phyloP scores from a whole-genome alignment of 1,284 basidiomycete genomes.

The Marasmius sp. region DNA sequence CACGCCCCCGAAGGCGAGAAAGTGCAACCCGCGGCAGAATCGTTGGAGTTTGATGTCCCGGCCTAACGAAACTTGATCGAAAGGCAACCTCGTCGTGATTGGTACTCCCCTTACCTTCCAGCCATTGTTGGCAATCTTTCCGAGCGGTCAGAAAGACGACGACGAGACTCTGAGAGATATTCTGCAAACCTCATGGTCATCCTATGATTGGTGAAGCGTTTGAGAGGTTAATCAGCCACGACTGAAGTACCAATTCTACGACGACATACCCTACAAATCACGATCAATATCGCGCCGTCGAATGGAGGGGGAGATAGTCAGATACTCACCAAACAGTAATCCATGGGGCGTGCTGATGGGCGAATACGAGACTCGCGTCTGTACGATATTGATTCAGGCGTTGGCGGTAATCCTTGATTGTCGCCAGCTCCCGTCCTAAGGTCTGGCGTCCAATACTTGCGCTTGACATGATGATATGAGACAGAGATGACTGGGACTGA shows the following conservation, averaged over 20 bases:
- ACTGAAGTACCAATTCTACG: background rate
- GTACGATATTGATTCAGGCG: conserved; percentile 60
- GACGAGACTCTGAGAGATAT: too few species aligned
- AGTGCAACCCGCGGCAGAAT: conserved; percentile 51
- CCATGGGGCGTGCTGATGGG: conserved; percentile 57
- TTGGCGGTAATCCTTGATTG: conserved; percentile 62
- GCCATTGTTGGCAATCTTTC: conserved; percentile 56
- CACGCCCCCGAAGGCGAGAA: conserved; percentile 57
- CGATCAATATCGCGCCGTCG: too few species aligned
- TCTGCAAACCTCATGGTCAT: conserved; percentile 52
- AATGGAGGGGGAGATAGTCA: too few species aligned
- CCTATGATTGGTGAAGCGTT: conserved; percentile 25
- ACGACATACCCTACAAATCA: background rate
- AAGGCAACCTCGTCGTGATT: too few species aligned
- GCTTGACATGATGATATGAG: conserved; percentile 22
- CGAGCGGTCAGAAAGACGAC: background rate
- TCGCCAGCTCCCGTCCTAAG: conserved; percentile 56
- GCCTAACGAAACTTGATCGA: conserved; percentile 15
- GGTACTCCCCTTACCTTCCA: conserved; percentile 44
- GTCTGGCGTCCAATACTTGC: conserved; percentile 46
- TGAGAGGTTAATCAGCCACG: background rate
- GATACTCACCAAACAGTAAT: conserved; percentile 53
- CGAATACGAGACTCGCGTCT: conserved; percentile 47
- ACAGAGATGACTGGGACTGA: background rate
- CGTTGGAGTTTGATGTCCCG: conserved; percentile 63